Percentiles rank a stretch among this genome's conserved stretches.
Conservation (phyloP, 2,329 filamentous ascomycete genomes). For the Ophiostoma tasmaniense region DNA sequence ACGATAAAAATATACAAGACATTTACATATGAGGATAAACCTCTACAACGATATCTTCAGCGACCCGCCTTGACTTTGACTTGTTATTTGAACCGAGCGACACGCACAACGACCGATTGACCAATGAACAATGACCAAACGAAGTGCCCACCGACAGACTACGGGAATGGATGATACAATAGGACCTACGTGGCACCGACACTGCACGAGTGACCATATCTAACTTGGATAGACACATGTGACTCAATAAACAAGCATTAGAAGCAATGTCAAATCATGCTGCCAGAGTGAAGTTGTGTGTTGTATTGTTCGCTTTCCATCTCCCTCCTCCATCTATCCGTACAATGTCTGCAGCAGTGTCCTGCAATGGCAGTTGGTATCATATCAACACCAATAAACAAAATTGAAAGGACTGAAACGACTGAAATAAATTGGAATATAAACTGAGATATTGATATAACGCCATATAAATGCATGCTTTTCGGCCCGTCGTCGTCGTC, state of each 20-base stretch:
- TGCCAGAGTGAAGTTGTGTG: background rate
- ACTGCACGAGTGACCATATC: background rate
- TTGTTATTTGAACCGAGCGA: background rate
- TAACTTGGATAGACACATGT: too few species aligned
- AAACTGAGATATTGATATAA: background rate
- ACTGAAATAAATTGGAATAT: background rate
- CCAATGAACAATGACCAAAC: background rate
- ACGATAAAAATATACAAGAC: background rate
- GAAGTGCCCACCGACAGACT: background rate
- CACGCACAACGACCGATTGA: background rate
- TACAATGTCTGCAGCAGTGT: background rate
- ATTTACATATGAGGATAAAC: background rate
- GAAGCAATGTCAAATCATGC: background rate
- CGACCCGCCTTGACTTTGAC: background rate
- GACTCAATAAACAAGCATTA: background rate
- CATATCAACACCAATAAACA: background rate
- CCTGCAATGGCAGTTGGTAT: background rate
- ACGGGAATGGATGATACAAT: background rate
- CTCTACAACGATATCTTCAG: background rate
- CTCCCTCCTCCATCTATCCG: background rate
- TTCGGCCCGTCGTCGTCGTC: background rate
- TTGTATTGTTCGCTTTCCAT: background rate
- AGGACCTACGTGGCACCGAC: background rate
- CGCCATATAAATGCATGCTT: slow-evolving; percentile 12
- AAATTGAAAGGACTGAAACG: background rate